Evolutionary conservation across 768 basidiomycete genomes (phyloP).

Genomic region (Termitomyces sp.): DNA sequence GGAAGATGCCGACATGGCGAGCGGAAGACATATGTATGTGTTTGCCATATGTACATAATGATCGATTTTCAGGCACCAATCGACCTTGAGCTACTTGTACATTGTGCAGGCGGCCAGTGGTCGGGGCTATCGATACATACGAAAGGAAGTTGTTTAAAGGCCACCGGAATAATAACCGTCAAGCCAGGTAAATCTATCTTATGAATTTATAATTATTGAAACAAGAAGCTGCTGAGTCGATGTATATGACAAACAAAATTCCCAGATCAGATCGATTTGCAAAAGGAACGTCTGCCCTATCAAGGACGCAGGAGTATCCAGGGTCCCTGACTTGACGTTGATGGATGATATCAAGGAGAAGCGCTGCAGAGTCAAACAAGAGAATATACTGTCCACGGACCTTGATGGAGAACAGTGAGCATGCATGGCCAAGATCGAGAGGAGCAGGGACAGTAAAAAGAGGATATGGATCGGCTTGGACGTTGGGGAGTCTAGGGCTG

Average conservation of each 20-base stretch:
- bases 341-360: slow-evolving; percentile 8
- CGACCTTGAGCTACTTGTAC: not conserved
- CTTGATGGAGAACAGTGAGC: slow-evolving; percentile 3
- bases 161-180: too few relatives aligned
- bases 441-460: not conserved
- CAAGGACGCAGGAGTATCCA: slow-evolving; percentile 7
- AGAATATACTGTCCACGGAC: not conserved
- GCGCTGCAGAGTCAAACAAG: not conserved
- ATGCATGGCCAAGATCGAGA: slow-evolving; percentile 2
- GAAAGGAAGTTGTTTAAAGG: not conserved
- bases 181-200: too few relatives aligned
- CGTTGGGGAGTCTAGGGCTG: not conserved
- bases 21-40: not conserved
- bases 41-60: not conserved
- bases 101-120: not conserved
- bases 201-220: too few relatives aligned
- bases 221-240: not conserved
- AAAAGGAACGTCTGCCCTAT: not conserved
- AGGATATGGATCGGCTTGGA: not conserved
- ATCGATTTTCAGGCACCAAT: not conserved
- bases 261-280: not conserved
- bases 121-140: not conserved
- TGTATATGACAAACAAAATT: too few relatives aligned
- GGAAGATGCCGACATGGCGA: not conserved
- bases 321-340: slow-evolving; percentile 9